Evolutionary conservation across 305 asterid genomes (phyloP), one percentile per base, ranked within the genome.

Genomic region (Fraxinus floribunda): DNA sequence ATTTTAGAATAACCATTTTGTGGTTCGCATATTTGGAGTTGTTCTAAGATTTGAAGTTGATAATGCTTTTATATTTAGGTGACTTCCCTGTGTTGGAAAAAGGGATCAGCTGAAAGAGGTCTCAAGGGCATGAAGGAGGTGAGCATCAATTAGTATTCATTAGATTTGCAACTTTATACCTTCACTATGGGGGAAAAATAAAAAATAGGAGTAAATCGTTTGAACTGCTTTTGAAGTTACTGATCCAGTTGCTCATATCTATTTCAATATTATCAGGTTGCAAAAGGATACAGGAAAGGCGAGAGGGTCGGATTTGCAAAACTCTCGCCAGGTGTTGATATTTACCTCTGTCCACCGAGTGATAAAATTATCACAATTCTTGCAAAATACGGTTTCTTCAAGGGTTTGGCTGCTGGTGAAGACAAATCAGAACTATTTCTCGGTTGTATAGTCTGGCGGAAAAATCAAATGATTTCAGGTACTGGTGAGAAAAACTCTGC

Each of bases 371-470:
- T 83, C 86, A 74, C 83, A 75, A 38, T 83, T 36, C 88, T 87
- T 38, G 86, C 81, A 46, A 84, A 82, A 62, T 74, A 78, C 11
- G 86, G 86, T 18, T 79, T 78, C 68, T 78, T 85, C 13, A 78
- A 78, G 75, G 88, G 82, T 57, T 52, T 55, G 46, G 73, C 84
- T 13, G 85, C 80, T 75, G 62, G 52, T 13, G 83, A 83, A 38
- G 85, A 72, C 62, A 85, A 66, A 29, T 81, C 80, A 16, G 83
- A 82, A 64, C 60, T 81, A 32, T 41, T 84, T 66, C 78, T 87
- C 75, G 89, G 89, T 75, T 84, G 88, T 80, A 86, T 87, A 26
- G 85, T 87, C 34, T 83, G 89, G 88, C 73, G 79, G 52, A 84
- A 83, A 41, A 82, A 80, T 70, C 86, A 6, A 36, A 66, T 55